Conservation (phyloP, 2,329 filamentous ascomycete species). For the Epichloe sibirici region DNA sequence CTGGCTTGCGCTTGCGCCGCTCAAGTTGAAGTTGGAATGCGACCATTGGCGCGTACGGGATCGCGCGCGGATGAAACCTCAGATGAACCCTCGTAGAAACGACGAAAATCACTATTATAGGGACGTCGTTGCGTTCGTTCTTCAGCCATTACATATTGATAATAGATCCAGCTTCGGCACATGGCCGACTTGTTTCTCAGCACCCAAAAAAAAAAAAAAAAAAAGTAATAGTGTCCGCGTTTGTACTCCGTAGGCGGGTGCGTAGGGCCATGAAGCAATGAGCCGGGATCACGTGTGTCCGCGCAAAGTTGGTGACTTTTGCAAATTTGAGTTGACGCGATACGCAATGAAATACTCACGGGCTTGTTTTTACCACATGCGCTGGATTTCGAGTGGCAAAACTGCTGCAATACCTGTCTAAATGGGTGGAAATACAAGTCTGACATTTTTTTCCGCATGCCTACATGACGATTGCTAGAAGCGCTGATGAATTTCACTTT, state of each 20-base stretch:
- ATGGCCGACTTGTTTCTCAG: too few species aligned
- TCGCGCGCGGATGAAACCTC: too few species aligned
- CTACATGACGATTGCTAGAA: background rate
- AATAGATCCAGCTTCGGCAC: too few species aligned
- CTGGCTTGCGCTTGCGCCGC: background rate
- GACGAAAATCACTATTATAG: too few species aligned
- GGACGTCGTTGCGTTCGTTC: too few species aligned
- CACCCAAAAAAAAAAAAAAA: too few species aligned
- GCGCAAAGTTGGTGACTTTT: background rate
- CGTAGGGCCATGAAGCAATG: background rate
- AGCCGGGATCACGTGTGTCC: constrained; percentile 1
- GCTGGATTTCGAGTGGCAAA: background rate
- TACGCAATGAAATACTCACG: background rate
- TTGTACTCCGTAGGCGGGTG: too few species aligned
- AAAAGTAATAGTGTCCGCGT: too few species aligned
- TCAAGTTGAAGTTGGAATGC: background rate
- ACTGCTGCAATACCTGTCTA: too few species aligned
- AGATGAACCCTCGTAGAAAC: too few species aligned
- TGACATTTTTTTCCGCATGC: background rate
- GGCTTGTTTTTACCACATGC: background rate
- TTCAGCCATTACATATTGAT: too few species aligned
- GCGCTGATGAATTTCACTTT: background rate
- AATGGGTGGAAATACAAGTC: background rate
- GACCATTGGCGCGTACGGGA: background rate
- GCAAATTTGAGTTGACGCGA: background rate